Conservation (phyloP, 345 rosid genomes). For the Gossypium mustelinum region DNA sequence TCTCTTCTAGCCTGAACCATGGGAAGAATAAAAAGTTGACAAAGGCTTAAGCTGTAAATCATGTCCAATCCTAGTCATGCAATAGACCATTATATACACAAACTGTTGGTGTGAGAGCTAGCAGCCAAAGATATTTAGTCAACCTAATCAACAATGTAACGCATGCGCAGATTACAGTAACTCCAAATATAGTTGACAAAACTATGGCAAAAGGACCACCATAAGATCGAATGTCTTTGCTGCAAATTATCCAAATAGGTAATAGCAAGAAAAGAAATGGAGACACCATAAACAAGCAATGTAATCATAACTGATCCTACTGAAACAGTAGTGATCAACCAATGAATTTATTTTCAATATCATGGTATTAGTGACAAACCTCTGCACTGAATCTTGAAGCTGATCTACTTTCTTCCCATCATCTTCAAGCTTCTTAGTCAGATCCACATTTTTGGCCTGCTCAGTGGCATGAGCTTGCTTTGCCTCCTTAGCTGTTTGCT, state of each 20-base stretch:
- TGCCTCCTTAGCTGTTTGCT: conserved; percentile 57
- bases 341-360: conserved; percentile 1
- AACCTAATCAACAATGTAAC: background rate
- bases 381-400: conserved; percentile 75
- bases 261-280: background rate
- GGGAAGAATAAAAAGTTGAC: conserved; percentile 5
- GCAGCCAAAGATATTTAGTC: background rate
- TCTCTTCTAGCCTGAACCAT: conserved; percentile 59
- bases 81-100: background rate
- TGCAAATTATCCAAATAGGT: conserved; percentile 7
- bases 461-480: conserved; percentile 41
- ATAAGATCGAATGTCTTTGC: background rate
- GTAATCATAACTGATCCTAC: background rate
- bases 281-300: background rate
- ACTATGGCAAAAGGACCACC: background rate
- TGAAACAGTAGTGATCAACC: background rate
- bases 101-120: background rate
- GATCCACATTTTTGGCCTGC: conserved; percentile 53
- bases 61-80: background rate
- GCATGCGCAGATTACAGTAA: background rate
- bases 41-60: background rate
- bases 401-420: conserved; percentile 62
- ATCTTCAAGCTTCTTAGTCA: conserved; percentile 64
- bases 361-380: conserved; percentile 44
- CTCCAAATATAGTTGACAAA: background rate